Conservation (phyloP, 495 filamentous ascomycete species). For the Lasiosphaeria hispida region DNA sequence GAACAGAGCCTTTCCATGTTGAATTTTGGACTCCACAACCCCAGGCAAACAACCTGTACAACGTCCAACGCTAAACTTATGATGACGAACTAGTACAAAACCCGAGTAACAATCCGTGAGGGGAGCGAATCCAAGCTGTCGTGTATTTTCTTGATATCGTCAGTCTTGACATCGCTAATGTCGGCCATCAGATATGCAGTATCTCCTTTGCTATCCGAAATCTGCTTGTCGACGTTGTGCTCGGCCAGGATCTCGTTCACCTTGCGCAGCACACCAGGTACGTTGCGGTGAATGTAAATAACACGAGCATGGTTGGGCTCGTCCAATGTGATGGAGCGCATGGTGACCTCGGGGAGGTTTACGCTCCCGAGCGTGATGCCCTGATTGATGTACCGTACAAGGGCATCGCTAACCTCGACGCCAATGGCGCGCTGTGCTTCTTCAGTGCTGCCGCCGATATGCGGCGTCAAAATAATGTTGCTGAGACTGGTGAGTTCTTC, state of each 20-base stretch:
- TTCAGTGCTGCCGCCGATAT: conserved; percentile 97
- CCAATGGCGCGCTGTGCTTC: conserved; percentile 97
- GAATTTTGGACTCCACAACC: conserved; percentile 24
- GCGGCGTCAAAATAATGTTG: conserved; percentile 93
- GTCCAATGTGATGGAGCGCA: conserved; percentile 82
- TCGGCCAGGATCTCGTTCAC: conserved; percentile 90
- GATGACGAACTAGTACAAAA: conserved; percentile 67
- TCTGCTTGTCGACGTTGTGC: conserved; percentile 99
- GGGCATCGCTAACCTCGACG: conserved; percentile 81
- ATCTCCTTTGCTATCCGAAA: conserved; percentile 90
- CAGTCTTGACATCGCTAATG: conserved; percentile 76
- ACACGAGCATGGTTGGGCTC: conserved; percentile 86
- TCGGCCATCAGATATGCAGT: conserved; percentile 98
- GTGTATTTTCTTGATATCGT: conserved; percentile 81
- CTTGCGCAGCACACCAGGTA: conserved; percentile 88
- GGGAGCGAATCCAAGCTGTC: conserved; percentile 75
- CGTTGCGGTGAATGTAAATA: conserved; percentile 93
- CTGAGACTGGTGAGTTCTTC: conserved; percentile 79
- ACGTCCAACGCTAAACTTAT: neutral
- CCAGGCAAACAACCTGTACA: conserved; percentile 10
- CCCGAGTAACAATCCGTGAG: conserved; percentile 81
- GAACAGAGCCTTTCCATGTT: too few relatives aligned
- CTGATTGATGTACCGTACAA: conserved; percentile 91
- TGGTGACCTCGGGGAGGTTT: conserved; percentile 90
- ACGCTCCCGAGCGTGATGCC: conserved; percentile 87